Conservation (phyloP, 805 yeast species). For the Ogataea methanolica region DNA sequence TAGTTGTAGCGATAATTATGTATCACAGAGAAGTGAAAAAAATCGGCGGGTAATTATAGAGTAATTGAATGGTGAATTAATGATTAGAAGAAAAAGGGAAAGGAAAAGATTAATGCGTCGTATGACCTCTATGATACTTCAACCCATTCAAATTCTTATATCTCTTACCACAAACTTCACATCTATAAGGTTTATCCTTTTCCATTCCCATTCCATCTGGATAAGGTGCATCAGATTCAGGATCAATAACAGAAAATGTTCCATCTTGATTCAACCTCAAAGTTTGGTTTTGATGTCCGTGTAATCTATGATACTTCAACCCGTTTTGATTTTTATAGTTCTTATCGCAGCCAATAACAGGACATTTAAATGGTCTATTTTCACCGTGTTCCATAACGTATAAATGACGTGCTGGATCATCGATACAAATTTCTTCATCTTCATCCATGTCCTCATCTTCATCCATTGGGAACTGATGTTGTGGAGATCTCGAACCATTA, state of each 20-base stretch:
- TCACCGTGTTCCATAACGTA: constrained; percentile 91
- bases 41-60: not conserved
- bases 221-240: constrained; percentile 81
- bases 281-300: constrained; percentile 96
- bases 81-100: not conserved
- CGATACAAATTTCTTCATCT: constrained; percentile 62
- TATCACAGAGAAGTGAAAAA: too few species aligned
- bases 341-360: constrained; percentile 97
- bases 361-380: constrained; percentile 93
- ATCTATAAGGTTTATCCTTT: constrained; percentile 96
- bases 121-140: constrained; percentile 95
- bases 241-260: constrained; percentile 86
- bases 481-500: constrained; percentile 15
- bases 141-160: constrained; percentile 94
- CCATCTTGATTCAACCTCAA: constrained; percentile 90
- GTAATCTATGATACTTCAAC: constrained; percentile 87
- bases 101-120: constrained; percentile 64
- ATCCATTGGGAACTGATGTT: constrained; percentile 32
- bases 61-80: not conserved
- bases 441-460: constrained; percentile 25
- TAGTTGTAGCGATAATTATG: not conserved
- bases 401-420: constrained; percentile 93
- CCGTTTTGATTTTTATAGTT: constrained; percentile 98
- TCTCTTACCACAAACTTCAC: constrained; percentile 97
- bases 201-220: constrained; percentile 94